Evolutionary conservation across 331 rosid genomes (phyloP), one percentile per base, ranked within the genome.

Genomic region (Pyracantha coccinea): DNA sequence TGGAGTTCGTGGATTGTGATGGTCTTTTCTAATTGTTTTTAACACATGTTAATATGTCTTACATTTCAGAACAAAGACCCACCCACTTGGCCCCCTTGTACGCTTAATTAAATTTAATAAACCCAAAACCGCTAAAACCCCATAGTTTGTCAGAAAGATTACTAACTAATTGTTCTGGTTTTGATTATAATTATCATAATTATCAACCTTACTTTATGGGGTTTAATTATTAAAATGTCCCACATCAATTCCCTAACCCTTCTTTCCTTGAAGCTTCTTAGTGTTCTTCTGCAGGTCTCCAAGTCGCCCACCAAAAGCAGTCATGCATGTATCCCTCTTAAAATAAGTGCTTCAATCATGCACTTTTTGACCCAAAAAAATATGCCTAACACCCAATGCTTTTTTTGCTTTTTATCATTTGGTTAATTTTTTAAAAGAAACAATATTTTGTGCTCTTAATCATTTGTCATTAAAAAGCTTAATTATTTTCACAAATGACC

Each of bases 201-300:
- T 24, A 47, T 73, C 35, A 68, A 4, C 24, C 24, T 35, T 35
- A 12, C 64, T 12, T 29, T 10, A 12, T 65, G 68, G 73, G 76
- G n/a, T 67, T 24, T 70, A 27, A 77, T 50, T 25, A 65, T 55
- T 66, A 33, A 38, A 59, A 78, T 60, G 81, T 57, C 76, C 82
- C 72, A 41, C 78, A 60, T 74, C 71, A 16, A 62, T 27, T 32
- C 73, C 63, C n/a, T 4, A 28, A 47, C 29, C 55, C 35, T 44
- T 69, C 73, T 59, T 88, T 45, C 83, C 72, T 69, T 66, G 93
- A 88, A 84, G 84, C 85, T 88, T 86, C 93, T 55, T 79, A 78
- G 13, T 3, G 41, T 69, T 52, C 28, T 16, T 19, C 57, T 0
- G 20, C 57, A 16, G 3, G 8, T 2, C 41, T 14, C 53, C 58